phyloP scores from a whole-genome alignment of 106 monocot genomes.

The Dendrobium chrysotoxum region DNA sequence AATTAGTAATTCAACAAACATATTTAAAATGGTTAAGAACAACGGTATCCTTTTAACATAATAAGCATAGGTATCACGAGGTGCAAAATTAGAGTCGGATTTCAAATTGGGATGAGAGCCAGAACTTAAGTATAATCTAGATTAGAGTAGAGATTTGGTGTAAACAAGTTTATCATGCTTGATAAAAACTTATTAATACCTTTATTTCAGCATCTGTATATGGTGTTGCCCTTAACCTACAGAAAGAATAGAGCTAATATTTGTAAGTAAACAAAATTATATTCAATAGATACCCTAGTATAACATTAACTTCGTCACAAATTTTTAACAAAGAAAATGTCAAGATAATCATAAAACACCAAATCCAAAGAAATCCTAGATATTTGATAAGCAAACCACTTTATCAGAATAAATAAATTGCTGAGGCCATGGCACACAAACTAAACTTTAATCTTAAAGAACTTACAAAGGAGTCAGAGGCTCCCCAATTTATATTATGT shows the following conservation, averaged over 20 bases:
- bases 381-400: background rate
- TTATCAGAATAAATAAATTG: background rate
- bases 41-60: background rate
- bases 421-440: background rate
- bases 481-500: background rate
- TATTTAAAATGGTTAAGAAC: background rate
- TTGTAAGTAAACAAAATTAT: background rate
- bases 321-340: background rate
- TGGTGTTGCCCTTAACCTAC: slow-evolving; percentile 44
- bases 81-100: background rate
- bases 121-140: background rate
- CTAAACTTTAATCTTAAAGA: background rate
- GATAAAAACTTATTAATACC: slow-evolving; percentile 21
- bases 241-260: slow-evolving; percentile 5
- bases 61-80: background rate
- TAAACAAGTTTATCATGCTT: background rate
- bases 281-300: background rate
- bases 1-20: background rate
- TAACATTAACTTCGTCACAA: background rate
- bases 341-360: too few relatives aligned
- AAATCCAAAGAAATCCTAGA: background rate
- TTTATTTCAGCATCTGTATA: slow-evolving; percentile 75
- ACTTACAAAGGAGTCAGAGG: background rate
- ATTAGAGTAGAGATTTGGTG: background rate
- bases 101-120: background rate